Conservation (phyloP, 306 rosid species). For the Quercus variabilis region DNA sequence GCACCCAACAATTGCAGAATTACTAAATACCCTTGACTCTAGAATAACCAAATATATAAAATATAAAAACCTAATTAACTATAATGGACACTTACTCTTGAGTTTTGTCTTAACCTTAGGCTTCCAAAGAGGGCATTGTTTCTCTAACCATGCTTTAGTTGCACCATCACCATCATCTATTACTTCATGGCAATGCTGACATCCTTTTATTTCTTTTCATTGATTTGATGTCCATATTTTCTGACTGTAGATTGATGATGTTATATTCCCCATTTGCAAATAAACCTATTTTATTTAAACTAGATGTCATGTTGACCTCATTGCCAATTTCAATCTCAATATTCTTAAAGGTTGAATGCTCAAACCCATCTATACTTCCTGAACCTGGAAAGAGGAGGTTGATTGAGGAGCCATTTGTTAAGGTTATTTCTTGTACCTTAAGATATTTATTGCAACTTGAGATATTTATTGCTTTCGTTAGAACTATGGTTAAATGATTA, state of each 20-base stretch:
- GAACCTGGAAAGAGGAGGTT: conserved; percentile 69
- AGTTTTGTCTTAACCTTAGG: too few relatives aligned
- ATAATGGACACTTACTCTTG: too few relatives aligned
- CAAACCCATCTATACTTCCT: conserved; percentile 78
- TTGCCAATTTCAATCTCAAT: conserved; percentile 25
- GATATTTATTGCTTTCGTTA: too few relatives aligned
- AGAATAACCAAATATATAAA: too few relatives aligned
- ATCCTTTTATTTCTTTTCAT: neutral
- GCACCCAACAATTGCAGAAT: too few relatives aligned
- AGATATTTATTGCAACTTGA: neutral
- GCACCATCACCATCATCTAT: too few relatives aligned
- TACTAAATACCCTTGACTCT: too few relatives aligned
- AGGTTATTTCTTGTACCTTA: conserved; percentile 37
- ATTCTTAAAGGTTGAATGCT: conserved; percentile 60
- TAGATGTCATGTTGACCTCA: conserved; percentile 16
- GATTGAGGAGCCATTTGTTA: conserved; percentile 80
- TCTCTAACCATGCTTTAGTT: too few relatives aligned
- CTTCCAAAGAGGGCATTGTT: too few relatives aligned
- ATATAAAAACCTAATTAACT: too few relatives aligned
- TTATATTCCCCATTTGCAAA: neutral
- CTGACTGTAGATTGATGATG: neutral
- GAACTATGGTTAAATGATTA: too few relatives aligned
- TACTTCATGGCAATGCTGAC: neutral
- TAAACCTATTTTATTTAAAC: neutral
- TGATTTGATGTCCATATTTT: neutral